These are phyloP conservation scores for Mycocentrospora acerina DNA, from an alignment of 2,329 filamentous ascomycete genomes.

Conservation along the genomic window DNA sequence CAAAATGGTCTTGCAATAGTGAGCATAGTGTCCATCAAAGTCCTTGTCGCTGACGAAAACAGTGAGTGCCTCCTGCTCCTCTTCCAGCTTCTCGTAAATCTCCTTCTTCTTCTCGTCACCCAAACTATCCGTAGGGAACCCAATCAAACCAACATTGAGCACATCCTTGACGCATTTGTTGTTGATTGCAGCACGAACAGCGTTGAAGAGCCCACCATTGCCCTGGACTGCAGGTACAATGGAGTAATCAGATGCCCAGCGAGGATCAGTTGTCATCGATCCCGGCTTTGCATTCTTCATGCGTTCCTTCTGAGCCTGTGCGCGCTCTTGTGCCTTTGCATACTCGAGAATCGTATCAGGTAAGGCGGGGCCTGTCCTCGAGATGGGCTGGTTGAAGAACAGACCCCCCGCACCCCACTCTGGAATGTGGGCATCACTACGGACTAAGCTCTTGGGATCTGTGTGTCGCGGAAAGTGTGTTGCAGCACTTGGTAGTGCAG, in stretches of 20 bases:
- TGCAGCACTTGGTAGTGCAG: slow-evolving; percentile 44
- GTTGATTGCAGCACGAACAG: slow-evolving; percentile 74
- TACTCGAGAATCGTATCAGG: slow-evolving; percentile 76
- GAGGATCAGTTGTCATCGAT: slow-evolving; percentile 41
- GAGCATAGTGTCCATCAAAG: slow-evolving; percentile 90
- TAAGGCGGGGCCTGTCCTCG: slow-evolving; percentile 71
- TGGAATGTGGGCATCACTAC: slow-evolving; percentile 73
- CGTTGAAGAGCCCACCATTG: slow-evolving; percentile 89
- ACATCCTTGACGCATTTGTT: slow-evolving; percentile 71
- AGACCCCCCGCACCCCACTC: slow-evolving; percentile 69
- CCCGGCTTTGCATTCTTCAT: slow-evolving; percentile 12
- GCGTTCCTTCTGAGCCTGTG: slow-evolving; percentile 28
- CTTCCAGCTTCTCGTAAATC: slow-evolving; percentile 78
- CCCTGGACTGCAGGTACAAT: slow-evolving; percentile 86
- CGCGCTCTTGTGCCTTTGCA: slow-evolving; percentile 49
- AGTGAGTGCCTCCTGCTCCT: slow-evolving; percentile 77
- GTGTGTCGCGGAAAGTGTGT: slow-evolving; percentile 57
- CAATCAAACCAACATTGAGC: slow-evolving; percentile 88
- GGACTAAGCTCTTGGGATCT: slow-evolving; percentile 59
- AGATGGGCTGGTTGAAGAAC: slow-evolving; percentile 74
- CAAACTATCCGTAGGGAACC: slow-evolving; percentile 89
- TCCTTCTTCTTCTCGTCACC: slow-evolving; percentile 74
- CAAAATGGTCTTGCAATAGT: slow-evolving; percentile 96
- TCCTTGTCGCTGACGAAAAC: slow-evolving; percentile 90
- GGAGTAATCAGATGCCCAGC: slow-evolving; percentile 74